A percentile compares a stretch with the other conserved stretches of the same genome.
phyloP scores from a whole-genome alignment of 2,329 filamentous ascomycete species.

The Fusarium vanettenii region DNA sequence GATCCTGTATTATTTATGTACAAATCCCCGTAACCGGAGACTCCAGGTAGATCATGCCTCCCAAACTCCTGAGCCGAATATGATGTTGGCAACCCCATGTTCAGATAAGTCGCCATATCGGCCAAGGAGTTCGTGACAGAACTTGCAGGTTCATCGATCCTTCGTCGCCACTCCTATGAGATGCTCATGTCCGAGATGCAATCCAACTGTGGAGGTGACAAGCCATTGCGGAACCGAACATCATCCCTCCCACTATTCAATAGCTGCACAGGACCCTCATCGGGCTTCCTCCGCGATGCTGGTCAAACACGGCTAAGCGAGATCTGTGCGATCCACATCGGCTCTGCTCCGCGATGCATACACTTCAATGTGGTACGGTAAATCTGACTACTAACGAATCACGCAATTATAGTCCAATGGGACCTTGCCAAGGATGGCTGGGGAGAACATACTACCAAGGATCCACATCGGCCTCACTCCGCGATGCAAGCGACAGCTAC shows the following conservation, averaged over 20 bases:
- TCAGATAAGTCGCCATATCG: not conserved
- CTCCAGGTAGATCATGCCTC: not conserved
- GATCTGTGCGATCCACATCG: not conserved
- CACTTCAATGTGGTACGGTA: not conserved
- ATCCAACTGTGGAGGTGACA: too few species aligned
- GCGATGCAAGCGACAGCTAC: not conserved
- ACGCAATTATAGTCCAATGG: not conserved
- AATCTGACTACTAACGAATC: not conserved
- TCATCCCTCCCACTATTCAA: not conserved
- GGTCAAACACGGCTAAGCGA: not conserved
- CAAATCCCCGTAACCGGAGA: accelerated
- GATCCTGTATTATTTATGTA: not conserved
- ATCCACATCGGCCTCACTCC: not conserved
- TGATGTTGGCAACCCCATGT: too few species aligned
- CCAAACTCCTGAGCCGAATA: too few species aligned
- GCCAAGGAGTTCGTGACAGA: not conserved
- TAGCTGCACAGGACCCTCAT: not conserved
- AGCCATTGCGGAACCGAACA: not conserved
- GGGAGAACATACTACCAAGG: not conserved
- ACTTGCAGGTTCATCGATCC: not conserved
- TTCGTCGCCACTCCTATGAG: not conserved
- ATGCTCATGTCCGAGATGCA: not conserved
- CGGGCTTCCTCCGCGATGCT: not conserved
- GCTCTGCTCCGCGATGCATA: not conserved
- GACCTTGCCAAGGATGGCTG: not conserved